Evolutionary conservation across 1,284 basidiomycete genomes (phyloP).

Genomic region (Moesziomyces parantarcticus): DNA sequence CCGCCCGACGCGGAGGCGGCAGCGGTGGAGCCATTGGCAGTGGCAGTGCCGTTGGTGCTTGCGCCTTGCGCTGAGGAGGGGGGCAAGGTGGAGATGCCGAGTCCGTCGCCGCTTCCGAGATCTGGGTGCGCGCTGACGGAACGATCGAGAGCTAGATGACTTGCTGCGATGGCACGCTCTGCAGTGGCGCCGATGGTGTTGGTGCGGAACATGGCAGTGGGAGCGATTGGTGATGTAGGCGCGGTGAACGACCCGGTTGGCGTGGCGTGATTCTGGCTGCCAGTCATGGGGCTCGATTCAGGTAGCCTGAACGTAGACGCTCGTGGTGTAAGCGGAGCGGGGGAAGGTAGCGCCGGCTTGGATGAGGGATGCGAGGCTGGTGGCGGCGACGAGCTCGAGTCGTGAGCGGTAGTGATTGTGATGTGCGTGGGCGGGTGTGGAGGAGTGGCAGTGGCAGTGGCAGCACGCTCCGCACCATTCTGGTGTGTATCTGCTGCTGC

Average conservation of each 20-base stretch:
- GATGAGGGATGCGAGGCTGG: constrained; percentile 1
- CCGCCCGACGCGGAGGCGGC: constrained; percentile 17
- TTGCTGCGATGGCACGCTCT: neutral
- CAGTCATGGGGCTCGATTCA: neutral
- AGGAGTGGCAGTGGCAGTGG: neutral
- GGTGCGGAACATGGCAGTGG: constrained; percentile 31
- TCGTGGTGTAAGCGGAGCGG: constrained; percentile 25
- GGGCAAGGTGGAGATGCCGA: constrained; percentile 24
- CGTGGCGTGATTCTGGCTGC: neutral
- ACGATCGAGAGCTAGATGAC: constrained; percentile 13
- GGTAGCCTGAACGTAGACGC: constrained; percentile 27
- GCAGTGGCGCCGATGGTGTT: constrained; percentile 14
- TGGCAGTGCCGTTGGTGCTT: neutral
- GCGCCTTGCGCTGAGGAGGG: constrained; percentile 5
- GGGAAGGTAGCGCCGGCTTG: constrained; percentile 16
- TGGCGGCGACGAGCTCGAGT: neutral
- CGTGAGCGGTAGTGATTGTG: constrained; percentile 18
- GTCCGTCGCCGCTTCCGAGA: constrained; percentile 23
- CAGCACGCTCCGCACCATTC: neutral
- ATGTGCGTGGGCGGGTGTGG: constrained; percentile 16
- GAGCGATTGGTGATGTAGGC: constrained; percentile 16
- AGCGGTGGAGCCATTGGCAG: neutral
- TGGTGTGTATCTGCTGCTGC: neutral
- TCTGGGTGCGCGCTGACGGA: constrained; percentile 28
- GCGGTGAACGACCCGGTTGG: constrained; percentile 28